Conservation (phyloP, 2,329 filamentous ascomycete species). For the Neonectria coccinea region DNA sequence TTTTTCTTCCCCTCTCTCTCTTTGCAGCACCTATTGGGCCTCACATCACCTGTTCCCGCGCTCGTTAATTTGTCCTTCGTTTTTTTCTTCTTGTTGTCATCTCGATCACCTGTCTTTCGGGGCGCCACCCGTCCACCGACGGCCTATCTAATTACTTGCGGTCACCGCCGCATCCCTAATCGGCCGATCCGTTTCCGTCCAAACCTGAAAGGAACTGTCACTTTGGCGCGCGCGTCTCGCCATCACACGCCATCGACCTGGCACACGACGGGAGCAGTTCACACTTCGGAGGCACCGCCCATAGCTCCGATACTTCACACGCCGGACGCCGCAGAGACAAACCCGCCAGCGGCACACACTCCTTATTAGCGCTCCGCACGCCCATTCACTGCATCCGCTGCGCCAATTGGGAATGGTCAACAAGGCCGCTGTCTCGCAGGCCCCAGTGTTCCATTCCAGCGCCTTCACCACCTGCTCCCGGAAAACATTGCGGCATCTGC, state of each 20-base stretch:
- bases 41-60: background rate
- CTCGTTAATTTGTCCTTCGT: conserved; percentile 5
- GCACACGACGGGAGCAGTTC: background rate
- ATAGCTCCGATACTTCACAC: conserved; percentile 10
- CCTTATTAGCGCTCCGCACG: conserved; percentile 17
- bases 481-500: background rate
- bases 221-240: conserved; percentile 27
- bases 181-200: conserved; percentile 17
- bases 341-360: conserved; percentile 10
- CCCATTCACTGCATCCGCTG: background rate
- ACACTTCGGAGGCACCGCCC: conserved; percentile 10
- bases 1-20: no score
- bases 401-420: conserved; percentile 44
- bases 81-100: conserved; percentile 10
- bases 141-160: conserved; percentile 9
- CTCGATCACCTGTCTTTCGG: conserved; percentile 14
- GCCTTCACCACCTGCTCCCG: background rate
- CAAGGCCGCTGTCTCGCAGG: conserved; percentile 39
- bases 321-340: conserved; percentile 23
- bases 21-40: conserved; percentile 1
- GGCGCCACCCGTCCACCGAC: conserved; percentile 12
- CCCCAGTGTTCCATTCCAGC: conserved; percentile 42
- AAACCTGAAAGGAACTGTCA: conserved; percentile 5
- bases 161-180: conserved; percentile 16
- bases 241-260: conserved; percentile 21